Percentiles rank a stretch among this genome's conserved stretches.
phyloP scores from a whole-genome alignment of 2,329 filamentous ascomycete species.

The Colletotrichum falcatum region DNA sequence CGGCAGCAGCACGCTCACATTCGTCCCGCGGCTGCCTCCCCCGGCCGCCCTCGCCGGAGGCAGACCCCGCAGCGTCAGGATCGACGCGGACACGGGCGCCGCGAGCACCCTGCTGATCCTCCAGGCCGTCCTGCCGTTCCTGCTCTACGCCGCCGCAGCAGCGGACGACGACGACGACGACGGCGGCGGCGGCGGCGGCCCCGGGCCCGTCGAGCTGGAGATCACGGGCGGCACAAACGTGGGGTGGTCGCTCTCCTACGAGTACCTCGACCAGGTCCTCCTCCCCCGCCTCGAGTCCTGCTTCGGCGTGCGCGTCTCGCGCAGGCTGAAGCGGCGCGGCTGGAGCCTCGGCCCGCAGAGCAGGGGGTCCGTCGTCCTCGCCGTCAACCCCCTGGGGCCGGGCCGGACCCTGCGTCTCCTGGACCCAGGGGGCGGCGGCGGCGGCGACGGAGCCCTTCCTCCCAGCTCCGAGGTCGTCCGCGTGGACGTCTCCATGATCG shows the following conservation, averaged over 20 bases:
- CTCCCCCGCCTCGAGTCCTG: slow-evolving; percentile 64
- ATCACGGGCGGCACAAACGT: slow-evolving; percentile 72
- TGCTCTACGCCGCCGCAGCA: slow-evolving; percentile 65
- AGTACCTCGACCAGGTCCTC: slow-evolving; percentile 73
- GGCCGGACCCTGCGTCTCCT: slow-evolving; percentile 54
- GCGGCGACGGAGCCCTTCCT: too few relatives aligned
- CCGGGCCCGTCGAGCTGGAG: slow-evolving; percentile 55
- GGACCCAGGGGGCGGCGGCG: slow-evolving; percentile 43
- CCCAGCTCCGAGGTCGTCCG: slow-evolving; percentile 53
- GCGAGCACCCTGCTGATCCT: slow-evolving; percentile 69
- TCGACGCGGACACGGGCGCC: slow-evolving; percentile 62
- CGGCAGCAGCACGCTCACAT: slow-evolving; percentile 63
- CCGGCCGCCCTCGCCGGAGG: slow-evolving; percentile 51
- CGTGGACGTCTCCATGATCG: slow-evolving; percentile 65
- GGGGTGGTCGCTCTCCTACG: slow-evolving; percentile 67
- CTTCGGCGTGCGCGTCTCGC: slow-evolving; percentile 62
- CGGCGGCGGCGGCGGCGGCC: slow-evolving; percentile 44
- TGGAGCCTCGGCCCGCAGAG: slow-evolving; percentile 62
- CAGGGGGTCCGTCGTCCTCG: slow-evolving; percentile 60
- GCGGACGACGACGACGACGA: too few relatives aligned
- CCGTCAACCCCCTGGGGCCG: slow-evolving; percentile 48
- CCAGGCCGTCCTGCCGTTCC: slow-evolving; percentile 70
- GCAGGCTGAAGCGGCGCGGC: slow-evolving; percentile 59
- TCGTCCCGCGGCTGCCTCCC: slow-evolving; percentile 56
- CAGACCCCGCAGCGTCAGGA: slow-evolving; percentile 56